Evolutionary conservation across 768 basidiomycete species (phyloP).

Genomic region (Suillus plorans): DNA sequence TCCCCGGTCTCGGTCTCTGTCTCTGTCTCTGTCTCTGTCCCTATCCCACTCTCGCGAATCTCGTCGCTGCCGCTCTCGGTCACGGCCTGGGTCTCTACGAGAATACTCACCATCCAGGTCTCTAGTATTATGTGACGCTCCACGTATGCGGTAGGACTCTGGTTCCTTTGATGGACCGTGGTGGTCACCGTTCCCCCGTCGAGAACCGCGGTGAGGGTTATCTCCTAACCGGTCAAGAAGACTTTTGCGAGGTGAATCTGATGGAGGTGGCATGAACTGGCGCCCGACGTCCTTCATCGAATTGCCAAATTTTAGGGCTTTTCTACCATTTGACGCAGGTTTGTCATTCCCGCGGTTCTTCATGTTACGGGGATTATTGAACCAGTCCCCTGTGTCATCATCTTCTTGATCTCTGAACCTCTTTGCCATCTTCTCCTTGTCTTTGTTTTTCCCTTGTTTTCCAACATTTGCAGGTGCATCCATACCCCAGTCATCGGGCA

Average conservation of each 20-base stretch:
- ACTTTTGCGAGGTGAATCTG: conserved; percentile 20
- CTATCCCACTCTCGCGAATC: conserved; percentile 19
- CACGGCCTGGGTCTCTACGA: conserved; percentile 13
- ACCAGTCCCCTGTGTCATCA: conserved; percentile 64
- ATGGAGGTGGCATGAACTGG: conserved; percentile 20
- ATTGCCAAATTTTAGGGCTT: conserved; percentile 38
- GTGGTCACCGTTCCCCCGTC: conserved; percentile 7
- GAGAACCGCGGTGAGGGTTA: conserved; percentile 4
- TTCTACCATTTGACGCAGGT: conserved; percentile 19
- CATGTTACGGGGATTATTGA: conserved; percentile 39
- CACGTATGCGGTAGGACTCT: conserved; percentile 27
- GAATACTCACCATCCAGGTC: conserved; percentile 15
- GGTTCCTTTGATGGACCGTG: conserved; percentile 6
- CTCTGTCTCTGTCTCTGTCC: conserved; percentile 16
- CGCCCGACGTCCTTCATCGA: conserved; percentile 30
- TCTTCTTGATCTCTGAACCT: conserved; percentile 49
- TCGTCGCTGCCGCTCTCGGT: conserved; percentile 18
- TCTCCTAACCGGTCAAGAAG: conserved; percentile 38
- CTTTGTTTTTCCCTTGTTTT: conserved; percentile 59
- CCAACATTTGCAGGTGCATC: conserved; percentile 62
- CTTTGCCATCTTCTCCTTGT: conserved; percentile 53
- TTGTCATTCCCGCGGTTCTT: conserved; percentile 26
- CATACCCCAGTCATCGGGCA: conserved; percentile 47
- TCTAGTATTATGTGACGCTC: conserved; percentile 25
- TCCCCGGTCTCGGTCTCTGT: conserved; percentile 19